These are phyloP conservation scores for Curvularia sp. DNA, from an alignment of 2,329 filamentous ascomycete species.

Conservation along the genomic window DNA sequence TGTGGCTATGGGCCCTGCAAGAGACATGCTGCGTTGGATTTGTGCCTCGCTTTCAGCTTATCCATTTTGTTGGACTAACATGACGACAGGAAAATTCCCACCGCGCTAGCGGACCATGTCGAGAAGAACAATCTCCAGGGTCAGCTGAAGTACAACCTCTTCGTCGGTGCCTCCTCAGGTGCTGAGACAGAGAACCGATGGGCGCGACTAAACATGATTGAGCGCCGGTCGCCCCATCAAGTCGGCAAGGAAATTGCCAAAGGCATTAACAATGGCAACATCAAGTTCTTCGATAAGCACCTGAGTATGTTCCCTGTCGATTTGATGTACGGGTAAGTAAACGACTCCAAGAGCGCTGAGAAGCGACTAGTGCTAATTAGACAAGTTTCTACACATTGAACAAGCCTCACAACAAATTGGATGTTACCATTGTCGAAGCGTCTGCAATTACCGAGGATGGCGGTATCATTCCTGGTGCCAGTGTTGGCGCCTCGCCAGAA, in stretches of 20 bases:
- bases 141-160: conserved; percentile 83
- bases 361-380: conserved; percentile 11
- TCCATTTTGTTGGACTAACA: conserved; percentile 6
- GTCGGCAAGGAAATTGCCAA: conserved; percentile 90
- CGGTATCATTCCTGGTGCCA: conserved; percentile 85
- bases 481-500: conserved; percentile 84
- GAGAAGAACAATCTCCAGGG: conserved; percentile 82
- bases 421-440: conserved; percentile 85
- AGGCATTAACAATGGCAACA: conserved; percentile 86
- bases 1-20: conserved; percentile 6
- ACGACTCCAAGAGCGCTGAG: conserved; percentile 21
- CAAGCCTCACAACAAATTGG: conserved; percentile 73
- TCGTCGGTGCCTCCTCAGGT: conserved; percentile 88
- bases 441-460: conserved; percentile 87
- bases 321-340: conserved; percentile 69
- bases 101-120: conserved; percentile 84
- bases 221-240: conserved; percentile 82
- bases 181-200: conserved; percentile 91
- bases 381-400: conserved; percentile 81
- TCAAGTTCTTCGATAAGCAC: conserved; percentile 94
- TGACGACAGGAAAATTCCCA: conserved; percentile 73
- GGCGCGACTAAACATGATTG: conserved; percentile 90
- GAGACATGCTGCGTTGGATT: conserved; percentile 7
- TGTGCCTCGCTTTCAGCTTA: neutral
- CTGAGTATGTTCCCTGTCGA: conserved; percentile 90